A percentile compares a stretch with the other conserved stretches of the same genome.
Evolutionary conservation across 2,329 filamentous ascomycete genomes (phyloP).

Genomic region (Colletotrichum echinochloae): DNA sequence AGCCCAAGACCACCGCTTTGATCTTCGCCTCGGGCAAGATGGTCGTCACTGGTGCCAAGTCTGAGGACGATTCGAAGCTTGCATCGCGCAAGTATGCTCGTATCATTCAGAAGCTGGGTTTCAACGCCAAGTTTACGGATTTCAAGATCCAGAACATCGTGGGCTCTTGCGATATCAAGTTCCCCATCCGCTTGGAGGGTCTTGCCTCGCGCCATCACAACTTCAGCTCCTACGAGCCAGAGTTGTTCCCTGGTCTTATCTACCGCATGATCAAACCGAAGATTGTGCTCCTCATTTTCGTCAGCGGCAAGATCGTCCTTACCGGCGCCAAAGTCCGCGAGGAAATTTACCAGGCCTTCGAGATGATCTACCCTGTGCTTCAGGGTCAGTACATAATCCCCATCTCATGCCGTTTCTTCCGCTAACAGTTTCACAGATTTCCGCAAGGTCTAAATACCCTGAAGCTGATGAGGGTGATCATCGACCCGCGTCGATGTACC

Average conservation of each 20-base stretch:
- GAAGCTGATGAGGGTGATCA: constrained; percentile 19
- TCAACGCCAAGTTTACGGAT: constrained; percentile 99
- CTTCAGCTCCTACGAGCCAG: constrained; percentile 98
- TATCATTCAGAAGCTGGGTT: constrained; percentile 99
- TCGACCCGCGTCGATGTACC: constrained; percentile 37
- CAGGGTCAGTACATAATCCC: constrained; percentile 71
- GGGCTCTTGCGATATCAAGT: constrained; percentile 98
- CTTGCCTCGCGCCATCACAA: constrained; percentile 97
- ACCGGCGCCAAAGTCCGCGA: constrained; percentile 98
- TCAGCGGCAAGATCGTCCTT: constrained; percentile 97
- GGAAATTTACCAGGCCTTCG: constrained; percentile 97
- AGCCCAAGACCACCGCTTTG: constrained; percentile 96
- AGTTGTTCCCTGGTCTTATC: constrained; percentile 98
- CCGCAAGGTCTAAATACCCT: constrained; percentile 63
- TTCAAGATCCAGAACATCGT: constrained; percentile 99
- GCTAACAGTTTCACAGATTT: constrained; percentile 57
- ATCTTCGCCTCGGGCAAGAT: constrained; percentile 99
- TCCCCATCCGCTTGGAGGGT: constrained; percentile 96
- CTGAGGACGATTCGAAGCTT: constrained; percentile 96
- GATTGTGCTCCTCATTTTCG: constrained; percentile 97
- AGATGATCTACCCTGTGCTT: constrained; percentile 96
- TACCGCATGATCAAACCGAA: constrained; percentile 99
- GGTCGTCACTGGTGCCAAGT: constrained; percentile 98
- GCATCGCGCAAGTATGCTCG: constrained; percentile 97
- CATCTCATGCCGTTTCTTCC: constrained; percentile 21